Evolutionary conservation across 2,329 filamentous ascomycete genomes (phyloP).

Genomic region (Paecilomyces sp.): DNA sequence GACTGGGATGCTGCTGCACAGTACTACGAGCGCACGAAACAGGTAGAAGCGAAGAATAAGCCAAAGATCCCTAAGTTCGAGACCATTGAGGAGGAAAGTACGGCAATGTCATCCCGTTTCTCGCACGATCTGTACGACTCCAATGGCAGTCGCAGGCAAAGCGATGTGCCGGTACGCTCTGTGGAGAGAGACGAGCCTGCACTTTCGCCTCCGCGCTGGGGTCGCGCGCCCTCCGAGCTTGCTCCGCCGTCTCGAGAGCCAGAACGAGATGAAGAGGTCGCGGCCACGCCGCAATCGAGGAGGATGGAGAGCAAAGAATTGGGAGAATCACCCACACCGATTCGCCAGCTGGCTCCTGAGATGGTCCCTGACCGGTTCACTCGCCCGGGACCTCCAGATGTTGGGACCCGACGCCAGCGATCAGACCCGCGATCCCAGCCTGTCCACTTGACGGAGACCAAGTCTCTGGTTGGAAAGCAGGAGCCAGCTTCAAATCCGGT

Average conservation of each 20-base stretch:
- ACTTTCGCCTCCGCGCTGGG: constrained; percentile 9
- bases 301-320: neutral
- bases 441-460: neutral
- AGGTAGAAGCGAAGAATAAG: constrained; percentile 8
- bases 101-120: neutral
- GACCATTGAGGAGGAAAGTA: constrained; percentile 12
- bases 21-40: constrained; percentile 9
- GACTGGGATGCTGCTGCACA: constrained; percentile 25
- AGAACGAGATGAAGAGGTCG: constrained; percentile 1
- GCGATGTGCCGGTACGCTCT: constrained; percentile 18
- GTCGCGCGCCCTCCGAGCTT: neutral
- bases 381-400: neutral
- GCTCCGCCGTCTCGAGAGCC: constrained; percentile 1
- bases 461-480: neutral
- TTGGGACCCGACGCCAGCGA: neutral
- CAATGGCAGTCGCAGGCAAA: constrained; percentile 3
- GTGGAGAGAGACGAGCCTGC: constrained; percentile 15
- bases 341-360: neutral
- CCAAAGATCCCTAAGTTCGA: constrained; percentile 7
- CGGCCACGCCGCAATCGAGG: constrained; percentile 2
- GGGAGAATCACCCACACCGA: neutral
- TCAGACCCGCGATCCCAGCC: neutral
- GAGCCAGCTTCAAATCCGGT: neutral
- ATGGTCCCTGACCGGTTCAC: neutral
- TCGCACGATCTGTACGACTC: neutral